Conservation (phyloP, 2,329 filamentous ascomycete genomes). For the Bipolaris victoriae region DNA sequence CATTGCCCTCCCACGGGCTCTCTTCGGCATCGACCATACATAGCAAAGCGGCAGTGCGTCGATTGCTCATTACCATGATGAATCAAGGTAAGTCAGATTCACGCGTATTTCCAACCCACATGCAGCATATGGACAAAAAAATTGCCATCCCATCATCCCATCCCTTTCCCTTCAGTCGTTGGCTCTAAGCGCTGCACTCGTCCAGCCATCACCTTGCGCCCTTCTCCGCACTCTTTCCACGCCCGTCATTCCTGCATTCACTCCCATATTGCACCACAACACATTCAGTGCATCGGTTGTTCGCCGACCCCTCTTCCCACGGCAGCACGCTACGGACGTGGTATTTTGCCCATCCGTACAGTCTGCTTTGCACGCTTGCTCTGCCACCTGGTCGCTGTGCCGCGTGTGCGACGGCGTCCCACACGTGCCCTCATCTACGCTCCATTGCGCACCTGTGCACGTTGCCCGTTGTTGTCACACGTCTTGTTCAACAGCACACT, state of each 20-base stretch:
- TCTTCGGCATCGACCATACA: slow-evolving; percentile 20
- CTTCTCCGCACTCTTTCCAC: slow-evolving; percentile 47
- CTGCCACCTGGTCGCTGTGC: slow-evolving; percentile 45
- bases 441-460: slow-evolving; percentile 41
- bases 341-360: slow-evolving; percentile 39
- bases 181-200: slow-evolving; percentile 33
- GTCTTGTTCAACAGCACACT: slow-evolving; percentile 40
- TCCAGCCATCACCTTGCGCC: slow-evolving; percentile 42
- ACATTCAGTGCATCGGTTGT: slow-evolving; percentile 29
- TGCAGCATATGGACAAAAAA: slow-evolving; percentile 24
- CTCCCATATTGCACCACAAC: slow-evolving; percentile 41
- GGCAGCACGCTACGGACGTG: slow-evolving; percentile 41
- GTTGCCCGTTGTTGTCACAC: slow-evolving; percentile 49
- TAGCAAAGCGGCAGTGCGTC: slow-evolving; percentile 29
- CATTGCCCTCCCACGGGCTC: slow-evolving; percentile 23
- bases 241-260: slow-evolving; percentile 39
- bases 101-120: slow-evolving; percentile 32
- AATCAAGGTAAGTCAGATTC: slow-evolving; percentile 49
- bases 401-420: slow-evolving; percentile 44
- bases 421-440: slow-evolving; percentile 35
- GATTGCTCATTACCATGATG: slow-evolving; percentile 39
- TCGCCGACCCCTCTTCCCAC: slow-evolving; percentile 14
- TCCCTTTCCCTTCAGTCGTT: slow-evolving; percentile 26
- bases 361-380: slow-evolving; percentile 42
- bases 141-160: not conserved